A percentile compares a stretch with the other conserved stretches of the same genome.
Conservation (phyloP, 2,329 filamentous ascomycete genomes). For the Trichoderma atroviride region DNA sequence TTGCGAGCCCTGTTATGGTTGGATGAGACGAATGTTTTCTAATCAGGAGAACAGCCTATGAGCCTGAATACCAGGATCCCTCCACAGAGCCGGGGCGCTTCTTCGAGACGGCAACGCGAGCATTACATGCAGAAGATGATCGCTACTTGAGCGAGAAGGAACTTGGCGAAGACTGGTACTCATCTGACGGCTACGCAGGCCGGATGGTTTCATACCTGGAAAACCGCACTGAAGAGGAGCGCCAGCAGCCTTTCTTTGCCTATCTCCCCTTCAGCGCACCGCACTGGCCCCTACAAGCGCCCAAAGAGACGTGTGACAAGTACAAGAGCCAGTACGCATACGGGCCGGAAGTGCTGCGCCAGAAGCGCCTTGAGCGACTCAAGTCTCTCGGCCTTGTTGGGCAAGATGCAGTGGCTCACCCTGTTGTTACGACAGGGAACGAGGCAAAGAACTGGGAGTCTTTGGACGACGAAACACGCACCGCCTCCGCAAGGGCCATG, state of each 20-base stretch:
- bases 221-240: slow-evolving; percentile 48
- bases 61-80: slow-evolving; percentile 23
- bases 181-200: slow-evolving; percentile 53
- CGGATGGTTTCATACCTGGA: slow-evolving; percentile 55
- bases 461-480: slow-evolving; percentile 49
- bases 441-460: slow-evolving; percentile 48
- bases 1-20: background rate
- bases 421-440: slow-evolving; percentile 51
- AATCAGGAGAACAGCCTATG: slow-evolving; percentile 3
- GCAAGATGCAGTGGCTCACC: slow-evolving; percentile 53
- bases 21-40: background rate
- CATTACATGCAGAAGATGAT: slow-evolving; percentile 20
- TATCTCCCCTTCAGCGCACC: slow-evolving; percentile 65
- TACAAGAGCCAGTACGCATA: slow-evolving; percentile 64
- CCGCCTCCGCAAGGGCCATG: slow-evolving; percentile 57
- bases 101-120: slow-evolving; percentile 20
- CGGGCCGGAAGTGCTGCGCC: slow-evolving; percentile 59
- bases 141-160: slow-evolving; percentile 18
- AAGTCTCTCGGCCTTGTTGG: slow-evolving; percentile 60
- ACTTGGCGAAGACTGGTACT: slow-evolving; percentile 19
- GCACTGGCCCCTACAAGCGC: slow-evolving; percentile 65
- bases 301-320: slow-evolving; percentile 55
- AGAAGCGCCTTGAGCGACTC: slow-evolving; percentile 55
- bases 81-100: slow-evolving; percentile 19
- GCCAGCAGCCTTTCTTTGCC: slow-evolving; percentile 56